These are phyloP conservation scores for Lasiosphaeria miniovina DNA, from an alignment of 495 filamentous ascomycete genomes.

Conservation along the genomic window DNA sequence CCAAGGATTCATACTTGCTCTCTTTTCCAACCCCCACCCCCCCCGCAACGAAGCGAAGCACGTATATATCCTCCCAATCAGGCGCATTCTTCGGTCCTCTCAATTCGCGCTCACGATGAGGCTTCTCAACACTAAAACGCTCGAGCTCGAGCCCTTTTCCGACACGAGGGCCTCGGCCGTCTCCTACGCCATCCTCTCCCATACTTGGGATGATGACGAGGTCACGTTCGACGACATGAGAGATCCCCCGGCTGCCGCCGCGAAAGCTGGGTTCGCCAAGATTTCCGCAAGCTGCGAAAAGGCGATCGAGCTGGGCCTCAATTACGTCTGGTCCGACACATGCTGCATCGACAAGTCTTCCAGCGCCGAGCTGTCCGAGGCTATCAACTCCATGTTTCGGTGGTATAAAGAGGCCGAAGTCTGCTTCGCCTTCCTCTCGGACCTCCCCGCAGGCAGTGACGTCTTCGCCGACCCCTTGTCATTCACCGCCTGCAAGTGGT, in stretches of 20 bases:
- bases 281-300: slow-evolving; percentile 28
- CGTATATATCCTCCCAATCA: no score
- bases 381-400: slow-evolving; percentile 46
- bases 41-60: no score
- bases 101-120: slow-evolving; percentile 28
- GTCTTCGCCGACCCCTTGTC: not conserved
- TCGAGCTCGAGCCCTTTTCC: slow-evolving; percentile 32
- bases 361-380: slow-evolving; percentile 38
- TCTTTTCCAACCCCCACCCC: no score
- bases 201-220: slow-evolving; percentile 34
- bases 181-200: slow-evolving; percentile 38
- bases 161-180: slow-evolving; percentile 17
- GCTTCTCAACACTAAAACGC: slow-evolving; percentile 37
- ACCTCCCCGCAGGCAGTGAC: slow-evolving; percentile 3
- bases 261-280: slow-evolving; percentile 12
- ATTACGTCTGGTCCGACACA: slow-evolving; percentile 40
- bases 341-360: slow-evolving; percentile 42
- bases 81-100: no score
- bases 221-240: slow-evolving; percentile 28
- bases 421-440: slow-evolving; percentile 31
- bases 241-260: not conserved
- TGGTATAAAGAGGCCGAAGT: slow-evolving; percentile 30
- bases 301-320: slow-evolving; percentile 13
- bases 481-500: slow-evolving; percentile 25
- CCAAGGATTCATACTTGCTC: no score